Conservation (phyloP, 495 filamentous ascomycete species). For the Penicilliopsis zonata region DNA sequence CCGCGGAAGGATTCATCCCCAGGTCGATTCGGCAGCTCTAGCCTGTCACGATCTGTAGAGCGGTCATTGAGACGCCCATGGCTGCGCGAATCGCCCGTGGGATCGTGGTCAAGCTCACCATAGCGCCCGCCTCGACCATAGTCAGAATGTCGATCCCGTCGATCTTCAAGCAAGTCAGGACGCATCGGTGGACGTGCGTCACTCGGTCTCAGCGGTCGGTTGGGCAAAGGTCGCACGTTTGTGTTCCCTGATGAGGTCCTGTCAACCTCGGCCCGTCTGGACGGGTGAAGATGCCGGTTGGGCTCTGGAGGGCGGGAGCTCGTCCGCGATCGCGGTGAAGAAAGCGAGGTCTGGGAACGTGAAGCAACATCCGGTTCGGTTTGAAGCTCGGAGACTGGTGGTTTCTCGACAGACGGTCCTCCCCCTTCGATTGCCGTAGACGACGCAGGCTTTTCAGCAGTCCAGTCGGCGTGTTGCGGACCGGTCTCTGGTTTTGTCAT, state of each 20-base stretch:
- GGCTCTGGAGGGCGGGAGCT: conserved; percentile 17
- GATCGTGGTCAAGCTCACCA: conserved; percentile 20
- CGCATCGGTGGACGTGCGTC: conserved; percentile 24
- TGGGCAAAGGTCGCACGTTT: conserved; percentile 18
- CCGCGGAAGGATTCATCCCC: conserved; percentile 32
- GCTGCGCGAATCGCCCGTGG: conserved; percentile 14
- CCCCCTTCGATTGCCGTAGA: conserved; percentile 6
- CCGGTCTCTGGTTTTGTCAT: conserved; percentile 6
- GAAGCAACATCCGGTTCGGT: conserved; percentile 5
- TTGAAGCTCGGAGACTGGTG: conserved; percentile 1
- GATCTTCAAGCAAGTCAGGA: conserved; percentile 26
- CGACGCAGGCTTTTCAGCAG: conserved; percentile 1
- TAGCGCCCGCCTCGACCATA: conserved; percentile 25
- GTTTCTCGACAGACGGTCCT: conserved; percentile 4
- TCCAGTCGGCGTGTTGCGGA: conserved; percentile 5
- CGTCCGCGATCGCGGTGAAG: conserved; percentile 14
- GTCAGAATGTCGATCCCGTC: conserved; percentile 25
- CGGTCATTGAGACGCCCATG: conserved; percentile 19
- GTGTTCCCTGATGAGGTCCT: conserved; percentile 9
- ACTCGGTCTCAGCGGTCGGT: conserved; percentile 14
- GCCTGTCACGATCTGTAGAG: conserved; percentile 4
- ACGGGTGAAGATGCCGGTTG: conserved; percentile 17
- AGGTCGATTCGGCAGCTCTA: conserved; percentile 7
- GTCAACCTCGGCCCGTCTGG: conserved; percentile 26
- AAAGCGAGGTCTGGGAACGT: conserved; percentile 5